Evolutionary conservation across 257 asterid species (phyloP), one percentile per base, ranked within the genome.

Genomic region (Solanum sitiens): DNA sequence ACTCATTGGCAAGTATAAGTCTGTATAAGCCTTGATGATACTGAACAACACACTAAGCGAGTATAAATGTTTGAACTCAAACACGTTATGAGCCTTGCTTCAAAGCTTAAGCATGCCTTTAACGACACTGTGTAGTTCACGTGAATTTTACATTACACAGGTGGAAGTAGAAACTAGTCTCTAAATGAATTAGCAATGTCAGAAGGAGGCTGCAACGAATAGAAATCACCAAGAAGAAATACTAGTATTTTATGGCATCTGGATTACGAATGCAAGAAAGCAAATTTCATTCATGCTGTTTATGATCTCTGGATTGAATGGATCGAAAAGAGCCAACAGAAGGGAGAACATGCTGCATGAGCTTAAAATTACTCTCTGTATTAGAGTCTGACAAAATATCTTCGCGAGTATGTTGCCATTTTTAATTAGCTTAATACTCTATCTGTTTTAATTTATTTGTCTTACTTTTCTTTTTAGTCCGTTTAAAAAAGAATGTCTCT

Each of bases 121-220:
- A 3, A 0, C 6, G 7, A 27, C 0, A 13, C 20, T 0, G 0
- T 0, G 0, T 27, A 67, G 6, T 30, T 21, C 21, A 68, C 39
- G 39, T 14, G 21, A 68, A 68, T 68, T 32, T 21, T 68, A 68
- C 75, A 68, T 0, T 68, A 1, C 23, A 68, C 39, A 68, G 75
- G 75, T 68, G 11, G 75, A 68, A 68, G 6, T 68, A 68, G 9
- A 13, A 68, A 27, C 39, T 33, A 33, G 35, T 72, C 79, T 72
- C 45, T 72, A 8, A 33, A 72, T 72, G 25, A 33, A 71, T 0
- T 71, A 72, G 45, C 79, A 72, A 72, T 72, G 14, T 33, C 45
- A 72, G 27, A 71, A 72, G 44, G 25, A 72, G 45, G 27, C 27
- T 72, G 33, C 45, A 16, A 33, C 23, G 18, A 72, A 72, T 72